These are phyloP conservation scores for Osmanthus fragrans DNA, from an alignment of 257 asterid species.

Conservation along the genomic window DNA sequence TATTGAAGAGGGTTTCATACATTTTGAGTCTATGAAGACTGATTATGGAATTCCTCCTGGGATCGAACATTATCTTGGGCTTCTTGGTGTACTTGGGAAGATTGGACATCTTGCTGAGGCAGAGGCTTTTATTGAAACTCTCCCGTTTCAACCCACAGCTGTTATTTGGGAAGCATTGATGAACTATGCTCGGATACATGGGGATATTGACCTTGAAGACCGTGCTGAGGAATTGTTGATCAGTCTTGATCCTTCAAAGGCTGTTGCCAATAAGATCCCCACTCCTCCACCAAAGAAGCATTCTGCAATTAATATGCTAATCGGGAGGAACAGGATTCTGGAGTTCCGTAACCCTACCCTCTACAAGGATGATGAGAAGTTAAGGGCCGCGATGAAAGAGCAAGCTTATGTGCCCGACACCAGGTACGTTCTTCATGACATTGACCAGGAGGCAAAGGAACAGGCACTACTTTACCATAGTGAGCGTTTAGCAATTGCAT, in stretches of 20 bases:
- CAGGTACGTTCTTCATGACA: constrained; percentile 90
- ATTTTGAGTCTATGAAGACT: constrained; percentile 73
- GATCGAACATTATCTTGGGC: constrained; percentile 77
- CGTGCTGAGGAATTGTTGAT: constrained; percentile 77
- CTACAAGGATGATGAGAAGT: constrained; percentile 89
- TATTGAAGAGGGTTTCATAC: constrained; percentile 78
- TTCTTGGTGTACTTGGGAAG: constrained; percentile 78
- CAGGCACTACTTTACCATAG: constrained; percentile 93
- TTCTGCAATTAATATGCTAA: constrained; percentile 74
- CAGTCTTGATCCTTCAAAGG: constrained; percentile 71
- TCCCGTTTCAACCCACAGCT: constrained; percentile 79
- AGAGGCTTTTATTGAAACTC: constrained; percentile 63
- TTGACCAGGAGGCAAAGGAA: constrained; percentile 98
- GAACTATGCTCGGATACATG: constrained; percentile 92
- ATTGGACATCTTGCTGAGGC: constrained; percentile 87
- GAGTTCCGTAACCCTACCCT: constrained; percentile 75
- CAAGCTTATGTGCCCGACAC: constrained; percentile 94
- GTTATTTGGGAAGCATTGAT: constrained; percentile 84
- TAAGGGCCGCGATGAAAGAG: constrained; percentile 80
- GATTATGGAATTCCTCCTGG: constrained; percentile 72
- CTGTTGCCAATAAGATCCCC: constrained; percentile 56
- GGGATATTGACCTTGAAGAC: constrained; percentile 93
- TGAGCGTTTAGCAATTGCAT: constrained; percentile 94
- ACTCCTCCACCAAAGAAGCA: constrained; percentile 83
- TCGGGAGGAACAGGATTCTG: constrained; percentile 68